A percentile compares a stretch with the other conserved stretches of the same genome.
Conservation (phyloP, 1,284 basidiomycete species). For the Malassezia brasiliensis region DNA sequence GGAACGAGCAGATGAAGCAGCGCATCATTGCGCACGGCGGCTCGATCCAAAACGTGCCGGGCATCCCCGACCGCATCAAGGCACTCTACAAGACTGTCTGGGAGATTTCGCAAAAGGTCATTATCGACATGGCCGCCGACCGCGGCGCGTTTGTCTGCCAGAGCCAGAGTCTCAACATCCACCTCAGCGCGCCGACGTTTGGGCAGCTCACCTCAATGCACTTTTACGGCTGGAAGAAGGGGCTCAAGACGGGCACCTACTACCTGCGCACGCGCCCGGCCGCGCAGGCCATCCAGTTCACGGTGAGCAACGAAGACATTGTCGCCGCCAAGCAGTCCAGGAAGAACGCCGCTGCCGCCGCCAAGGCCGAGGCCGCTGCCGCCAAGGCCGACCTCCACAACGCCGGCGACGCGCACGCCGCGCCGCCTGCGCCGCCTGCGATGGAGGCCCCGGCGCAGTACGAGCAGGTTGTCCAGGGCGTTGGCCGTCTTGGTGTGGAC, state of each 20-base stretch:
- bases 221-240: constrained; percentile 99
- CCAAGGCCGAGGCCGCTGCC: not conserved
- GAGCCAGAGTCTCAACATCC: constrained; percentile 70
- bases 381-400: constrained; percentile 4
- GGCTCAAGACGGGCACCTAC: constrained; percentile 76
- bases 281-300: constrained; percentile 95
- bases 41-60: constrained; percentile 62
- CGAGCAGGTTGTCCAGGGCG: constrained; percentile 21
- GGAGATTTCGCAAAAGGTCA: constrained; percentile 98
- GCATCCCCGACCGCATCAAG: constrained; percentile 52
- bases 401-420: not conserved
- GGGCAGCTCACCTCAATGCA: constrained; percentile 88
- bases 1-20: constrained; percentile 99
- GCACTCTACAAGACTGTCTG: constrained; percentile 97
- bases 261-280: constrained; percentile 91
- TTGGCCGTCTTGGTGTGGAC: constrained; percentile 39
- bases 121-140: constrained; percentile 94
- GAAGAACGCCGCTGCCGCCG: constrained; percentile 12
- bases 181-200: constrained; percentile 79
- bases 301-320: constrained; percentile 68
- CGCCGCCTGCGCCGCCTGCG: not conserved
- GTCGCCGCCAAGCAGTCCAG: constrained; percentile 59
- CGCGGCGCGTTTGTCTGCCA: constrained; percentile 98
- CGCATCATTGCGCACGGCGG: constrained; percentile 93
- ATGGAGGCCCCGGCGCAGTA: constrained; percentile 1